A percentile compares a stretch with the other conserved stretches of the same genome.
These are phyloP conservation scores for Clarkia xantiana DNA, from an alignment of 345 rosid genomes.

Conservation along the genomic window DNA sequence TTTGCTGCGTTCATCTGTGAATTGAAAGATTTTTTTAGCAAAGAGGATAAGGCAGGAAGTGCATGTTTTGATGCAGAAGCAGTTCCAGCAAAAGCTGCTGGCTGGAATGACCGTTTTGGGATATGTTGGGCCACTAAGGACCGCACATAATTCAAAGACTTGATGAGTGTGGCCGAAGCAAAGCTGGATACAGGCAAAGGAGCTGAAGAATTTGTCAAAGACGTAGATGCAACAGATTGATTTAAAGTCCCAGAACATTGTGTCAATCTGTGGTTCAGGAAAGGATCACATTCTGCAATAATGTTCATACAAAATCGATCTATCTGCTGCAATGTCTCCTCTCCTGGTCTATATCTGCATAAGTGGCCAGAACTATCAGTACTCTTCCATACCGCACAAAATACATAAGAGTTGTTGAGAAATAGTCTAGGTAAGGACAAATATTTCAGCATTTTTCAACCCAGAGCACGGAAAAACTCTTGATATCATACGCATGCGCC, in stretches of 20 bases:
- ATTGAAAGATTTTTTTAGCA: slow-evolving; percentile 79
- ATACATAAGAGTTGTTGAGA: not conserved
- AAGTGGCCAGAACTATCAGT: slow-evolving; percentile 9
- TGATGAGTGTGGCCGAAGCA: slow-evolving; percentile 73
- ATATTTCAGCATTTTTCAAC: too few relatives aligned
- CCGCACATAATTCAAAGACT: slow-evolving; percentile 90
- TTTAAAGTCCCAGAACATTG: slow-evolving; percentile 30
- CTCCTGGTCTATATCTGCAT: slow-evolving; percentile 88
- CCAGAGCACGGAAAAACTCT: too few relatives aligned
- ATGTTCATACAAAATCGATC: slow-evolving; percentile 71
- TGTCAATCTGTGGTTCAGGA: slow-evolving; percentile 34
- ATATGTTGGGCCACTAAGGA: slow-evolving; percentile 76
- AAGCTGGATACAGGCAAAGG: slow-evolving; percentile 75
- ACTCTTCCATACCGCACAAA: not conserved
- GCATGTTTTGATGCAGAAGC: slow-evolving; percentile 60
- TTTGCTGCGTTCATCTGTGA: slow-evolving; percentile 60
- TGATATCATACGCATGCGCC: too few relatives aligned
- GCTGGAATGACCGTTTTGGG: slow-evolving; percentile 77
- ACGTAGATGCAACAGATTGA: slow-evolving; percentile 29
- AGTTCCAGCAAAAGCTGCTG: slow-evolving; percentile 80
- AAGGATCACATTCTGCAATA: slow-evolving; percentile 63
- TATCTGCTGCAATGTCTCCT: slow-evolving; percentile 78
- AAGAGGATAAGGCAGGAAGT: slow-evolving; percentile 63
- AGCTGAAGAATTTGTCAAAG: slow-evolving; percentile 25
- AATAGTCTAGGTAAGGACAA: not conserved